Conservation (phyloP, 1,284 basidiomycete species). For the Rhodotorula sp. region DNA sequence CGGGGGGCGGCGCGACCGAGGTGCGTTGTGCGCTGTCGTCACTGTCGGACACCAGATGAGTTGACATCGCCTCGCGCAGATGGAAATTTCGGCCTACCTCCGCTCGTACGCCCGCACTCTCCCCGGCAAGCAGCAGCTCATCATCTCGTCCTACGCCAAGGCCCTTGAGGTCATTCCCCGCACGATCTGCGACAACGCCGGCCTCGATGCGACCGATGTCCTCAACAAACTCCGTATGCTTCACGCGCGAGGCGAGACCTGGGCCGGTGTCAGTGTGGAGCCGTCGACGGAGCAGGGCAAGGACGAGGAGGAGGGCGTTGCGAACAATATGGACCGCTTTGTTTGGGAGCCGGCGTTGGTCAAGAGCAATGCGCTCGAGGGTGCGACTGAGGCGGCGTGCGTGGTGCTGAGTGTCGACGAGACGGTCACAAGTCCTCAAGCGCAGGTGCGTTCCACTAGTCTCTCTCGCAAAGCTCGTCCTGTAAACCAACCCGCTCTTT, state of each 20-base stretch:
- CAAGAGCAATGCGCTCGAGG: conserved; percentile 91
- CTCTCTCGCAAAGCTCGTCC: neutral
- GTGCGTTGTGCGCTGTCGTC: conserved; percentile 56
- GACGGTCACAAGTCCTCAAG: conserved; percentile 66
- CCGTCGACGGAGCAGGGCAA: conserved; percentile 73
- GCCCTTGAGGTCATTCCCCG: conserved; percentile 96
- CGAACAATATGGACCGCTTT: conserved; percentile 92
- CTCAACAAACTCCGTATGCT: conserved; percentile 97
- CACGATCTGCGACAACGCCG: conserved; percentile 98
- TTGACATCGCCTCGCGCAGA: conserved; percentile 54
- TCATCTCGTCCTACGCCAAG: conserved; percentile 94
- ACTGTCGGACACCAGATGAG: neutral
- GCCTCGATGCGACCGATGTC: conserved; percentile 94
- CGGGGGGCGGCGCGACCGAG: conserved; percentile 96
- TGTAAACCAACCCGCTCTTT: neutral
- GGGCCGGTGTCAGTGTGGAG: conserved; percentile 96
- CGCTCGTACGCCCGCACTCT: conserved; percentile 87
- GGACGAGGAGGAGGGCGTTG: conserved; percentile 58
- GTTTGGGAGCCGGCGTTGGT: conserved; percentile 98
- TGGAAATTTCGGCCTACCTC: conserved; percentile 93
- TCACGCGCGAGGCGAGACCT: conserved; percentile 78
- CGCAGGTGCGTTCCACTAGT: conserved; percentile 2
- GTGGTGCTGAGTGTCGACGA: conserved; percentile 92
- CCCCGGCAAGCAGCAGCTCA: conserved; percentile 92
- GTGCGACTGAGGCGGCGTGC: conserved; percentile 93